Evolutionary conservation across 306 rosid species (phyloP).

Genomic region (Mimosa bimucronata): DNA sequence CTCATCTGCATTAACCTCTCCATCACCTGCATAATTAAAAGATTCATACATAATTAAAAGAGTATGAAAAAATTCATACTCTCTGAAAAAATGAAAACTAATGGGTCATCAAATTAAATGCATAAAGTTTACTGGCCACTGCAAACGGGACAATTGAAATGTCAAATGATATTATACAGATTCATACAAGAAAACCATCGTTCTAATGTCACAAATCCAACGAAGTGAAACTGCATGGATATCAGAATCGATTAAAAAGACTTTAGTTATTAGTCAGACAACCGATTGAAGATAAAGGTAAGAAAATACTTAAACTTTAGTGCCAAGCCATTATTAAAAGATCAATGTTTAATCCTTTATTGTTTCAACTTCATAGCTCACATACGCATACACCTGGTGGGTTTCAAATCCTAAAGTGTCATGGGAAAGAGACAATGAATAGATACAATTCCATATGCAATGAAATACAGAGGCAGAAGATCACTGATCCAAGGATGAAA

Average conservation of each 20-base stretch:
- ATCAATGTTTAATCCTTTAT: background rate
- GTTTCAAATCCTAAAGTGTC: slow-evolving; percentile 26
- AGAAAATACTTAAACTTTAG: background rate
- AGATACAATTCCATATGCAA: background rate
- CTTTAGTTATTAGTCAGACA: background rate
- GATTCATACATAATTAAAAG: background rate
- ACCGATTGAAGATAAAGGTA: background rate
- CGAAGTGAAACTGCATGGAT: background rate
- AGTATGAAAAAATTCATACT: background rate
- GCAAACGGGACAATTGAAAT: background rate
- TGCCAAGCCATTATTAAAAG: background rate
- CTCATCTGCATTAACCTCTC: slow-evolving; percentile 53
- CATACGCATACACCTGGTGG: background rate
- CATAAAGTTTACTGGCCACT: background rate
- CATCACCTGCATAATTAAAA: slow-evolving; percentile 46
- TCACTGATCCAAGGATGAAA: slow-evolving; percentile 5
- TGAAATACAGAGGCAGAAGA: background rate
- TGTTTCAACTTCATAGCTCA: slow-evolving; percentile 12
- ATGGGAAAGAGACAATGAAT: slow-evolving; percentile 4
- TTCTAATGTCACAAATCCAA: background rate
- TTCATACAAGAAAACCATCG: background rate
- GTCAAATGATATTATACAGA: background rate
- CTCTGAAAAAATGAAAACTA: background rate
- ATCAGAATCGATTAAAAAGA: background rate
- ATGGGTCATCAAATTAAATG: background rate